Percentiles rank a stretch among this genome's conserved stretches.
Conservation (phyloP, 768 basidiomycete species). For the Trametes coccinea region DNA sequence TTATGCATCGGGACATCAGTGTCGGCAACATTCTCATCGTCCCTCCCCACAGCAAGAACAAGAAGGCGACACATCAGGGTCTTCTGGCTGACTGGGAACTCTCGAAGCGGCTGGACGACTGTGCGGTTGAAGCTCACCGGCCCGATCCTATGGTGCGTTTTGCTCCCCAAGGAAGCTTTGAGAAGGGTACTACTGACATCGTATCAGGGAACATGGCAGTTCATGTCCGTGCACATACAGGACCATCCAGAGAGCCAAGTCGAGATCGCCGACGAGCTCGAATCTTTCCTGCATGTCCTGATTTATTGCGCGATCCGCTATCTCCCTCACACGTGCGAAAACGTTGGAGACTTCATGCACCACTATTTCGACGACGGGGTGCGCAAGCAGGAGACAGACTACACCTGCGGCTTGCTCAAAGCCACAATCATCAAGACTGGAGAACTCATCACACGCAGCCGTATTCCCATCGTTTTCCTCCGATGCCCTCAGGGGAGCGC, state of each 20-base stretch:
- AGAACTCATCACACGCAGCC: too few species aligned
- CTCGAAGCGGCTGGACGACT: not conserved
- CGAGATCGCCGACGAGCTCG: constrained; percentile 10
- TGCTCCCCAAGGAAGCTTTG: too few species aligned
- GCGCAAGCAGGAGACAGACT: too few species aligned
- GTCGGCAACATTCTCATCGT: constrained; percentile 7
- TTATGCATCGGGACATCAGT: constrained; percentile 16
- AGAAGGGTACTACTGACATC: too few species aligned
- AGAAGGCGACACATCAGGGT: not conserved
- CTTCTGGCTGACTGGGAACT: constrained; percentile 12
- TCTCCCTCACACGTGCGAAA: constrained; percentile 12
- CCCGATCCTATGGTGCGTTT: not conserved
- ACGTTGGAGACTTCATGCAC: constrained; percentile 15
- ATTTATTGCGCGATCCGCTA: constrained; percentile 12
- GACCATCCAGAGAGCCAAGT: not conserved
- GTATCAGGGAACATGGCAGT: constrained; percentile 11
- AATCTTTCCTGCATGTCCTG: constrained; percentile 10
- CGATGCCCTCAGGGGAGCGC: constrained; percentile 37
- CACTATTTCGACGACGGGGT: constrained; percentile 2
- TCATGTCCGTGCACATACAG: not conserved
- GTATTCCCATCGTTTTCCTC: too few species aligned
- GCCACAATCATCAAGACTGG: too few species aligned
- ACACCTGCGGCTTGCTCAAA: too few species aligned
- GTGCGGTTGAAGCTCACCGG: not conserved
- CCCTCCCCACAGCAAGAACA: too few species aligned